phyloP scores from a whole-genome alignment of 352 stramenopile genomes.

The Detonula confervacea region DNA sequence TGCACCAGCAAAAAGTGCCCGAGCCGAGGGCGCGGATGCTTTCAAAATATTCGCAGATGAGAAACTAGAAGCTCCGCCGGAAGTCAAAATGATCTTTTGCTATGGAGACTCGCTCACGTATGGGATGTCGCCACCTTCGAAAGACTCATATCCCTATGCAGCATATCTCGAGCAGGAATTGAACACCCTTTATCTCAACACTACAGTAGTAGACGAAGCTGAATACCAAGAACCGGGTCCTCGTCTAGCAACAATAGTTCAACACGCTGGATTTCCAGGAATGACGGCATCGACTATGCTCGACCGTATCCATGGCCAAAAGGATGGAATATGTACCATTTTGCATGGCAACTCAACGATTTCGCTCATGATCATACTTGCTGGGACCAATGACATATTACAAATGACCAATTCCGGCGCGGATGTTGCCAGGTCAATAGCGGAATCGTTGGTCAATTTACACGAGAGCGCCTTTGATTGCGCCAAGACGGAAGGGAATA shows the following conservation, averaged over 20 bases:
- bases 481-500: neutral
- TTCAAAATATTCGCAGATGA: neutral
- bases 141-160: conserved; percentile 7
- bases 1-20: neutral
- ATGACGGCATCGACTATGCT: conserved; percentile 14
- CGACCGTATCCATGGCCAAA: conserved; percentile 8
- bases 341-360: neutral
- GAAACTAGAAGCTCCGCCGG: neutral
- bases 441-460: conserved; percentile 12
- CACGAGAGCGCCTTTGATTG: conserved; percentile 9
- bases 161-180: conserved; percentile 29
- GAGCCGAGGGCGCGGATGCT: neutral
- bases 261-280: conserved; percentile 18
- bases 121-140: neutral
- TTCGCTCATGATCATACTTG: conserved; percentile 23
- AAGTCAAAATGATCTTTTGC: conserved; percentile 21
- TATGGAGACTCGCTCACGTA: conserved; percentile 29
- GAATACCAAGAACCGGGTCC: too few species aligned
- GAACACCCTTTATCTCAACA: neutral
- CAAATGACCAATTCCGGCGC: neutral
- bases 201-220: neutral
- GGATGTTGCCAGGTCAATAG: neutral
- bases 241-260: neutral
- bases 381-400: conserved; percentile 19
- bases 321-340: conserved; percentile 1